These are phyloP conservation scores for Eucalyptus globulus DNA, from an alignment of 345 rosid genomes.

Conservation along the genomic window DNA sequence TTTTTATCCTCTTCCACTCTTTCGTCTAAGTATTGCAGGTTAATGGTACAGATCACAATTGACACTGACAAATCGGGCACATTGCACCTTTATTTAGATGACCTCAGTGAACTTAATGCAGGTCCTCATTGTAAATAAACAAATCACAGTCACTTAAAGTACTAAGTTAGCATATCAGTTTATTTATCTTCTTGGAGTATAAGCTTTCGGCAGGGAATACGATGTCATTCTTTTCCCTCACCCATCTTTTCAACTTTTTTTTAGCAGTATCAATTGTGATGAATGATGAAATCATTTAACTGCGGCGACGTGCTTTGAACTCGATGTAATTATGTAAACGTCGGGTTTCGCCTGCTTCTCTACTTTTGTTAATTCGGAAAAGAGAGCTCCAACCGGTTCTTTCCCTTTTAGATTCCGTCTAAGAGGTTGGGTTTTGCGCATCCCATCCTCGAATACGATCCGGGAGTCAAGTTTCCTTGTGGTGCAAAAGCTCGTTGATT, in stretches of 20 bases:
- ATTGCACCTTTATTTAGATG: neutral
- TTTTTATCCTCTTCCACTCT: neutral
- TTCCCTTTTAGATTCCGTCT: neutral
- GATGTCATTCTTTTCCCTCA: neutral
- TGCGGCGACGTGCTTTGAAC: neutral
- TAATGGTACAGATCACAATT: neutral
- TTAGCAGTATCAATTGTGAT: neutral
- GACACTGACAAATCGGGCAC: neutral
- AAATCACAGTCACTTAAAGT: neutral
- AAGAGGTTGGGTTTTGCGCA: neutral
- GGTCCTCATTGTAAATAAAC: neutral
- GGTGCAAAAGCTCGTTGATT: neutral
- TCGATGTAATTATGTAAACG: neutral
- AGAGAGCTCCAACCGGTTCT: neutral
- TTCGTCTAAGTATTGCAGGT: neutral
- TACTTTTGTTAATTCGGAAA: neutral
- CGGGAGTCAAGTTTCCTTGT: neutral
- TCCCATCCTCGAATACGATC: neutral
- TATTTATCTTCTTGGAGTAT: neutral
- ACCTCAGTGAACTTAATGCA: neutral
- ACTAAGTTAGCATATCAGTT: neutral
- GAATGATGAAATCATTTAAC: neutral
- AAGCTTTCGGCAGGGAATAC: neutral
- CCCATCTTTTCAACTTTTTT: neutral
- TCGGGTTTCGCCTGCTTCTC: neutral